Conservation (phyloP, 129 eudicot genomes). For the Chrysanthemum seticuspe region DNA sequence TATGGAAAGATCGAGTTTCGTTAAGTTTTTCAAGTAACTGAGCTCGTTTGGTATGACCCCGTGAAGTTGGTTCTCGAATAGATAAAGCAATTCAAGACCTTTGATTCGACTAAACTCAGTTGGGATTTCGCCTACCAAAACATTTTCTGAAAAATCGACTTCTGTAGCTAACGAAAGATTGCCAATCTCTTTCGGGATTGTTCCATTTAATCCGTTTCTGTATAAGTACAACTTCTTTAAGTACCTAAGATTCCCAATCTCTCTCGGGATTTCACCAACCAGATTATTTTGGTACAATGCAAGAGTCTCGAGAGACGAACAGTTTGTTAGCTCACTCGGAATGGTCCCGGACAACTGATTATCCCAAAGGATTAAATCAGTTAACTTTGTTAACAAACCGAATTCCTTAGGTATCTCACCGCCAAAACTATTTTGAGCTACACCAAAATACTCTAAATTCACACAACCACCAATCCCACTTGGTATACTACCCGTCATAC, state of each 20-base stretch:
- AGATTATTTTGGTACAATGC: conserved; percentile 86
- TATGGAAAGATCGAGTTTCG: conserved; percentile 80
- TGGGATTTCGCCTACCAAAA: conserved; percentile 74
- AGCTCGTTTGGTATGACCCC: conserved; percentile 77
- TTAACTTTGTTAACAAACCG: conserved; percentile 61
- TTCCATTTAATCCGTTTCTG: conserved; percentile 77
- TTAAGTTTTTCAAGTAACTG: conserved; percentile 53
- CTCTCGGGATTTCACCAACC: conserved; percentile 75
- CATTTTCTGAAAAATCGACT: conserved; percentile 89
- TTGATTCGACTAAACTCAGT: conserved; percentile 54
- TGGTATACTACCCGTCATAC: conserved; percentile 73
- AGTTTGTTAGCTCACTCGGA: conserved; percentile 77
- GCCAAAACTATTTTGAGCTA: conserved; percentile 70
- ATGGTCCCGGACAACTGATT: conserved; percentile 70
- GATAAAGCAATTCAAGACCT: conserved; percentile 56
- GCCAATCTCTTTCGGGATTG: conserved; percentile 81
- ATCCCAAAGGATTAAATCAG: conserved; percentile 72
- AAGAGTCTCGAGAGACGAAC: conserved; percentile 65
- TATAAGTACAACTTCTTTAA: conserved; percentile 60
- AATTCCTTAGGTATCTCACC: conserved; percentile 80
- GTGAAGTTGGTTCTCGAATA: conserved; percentile 79
- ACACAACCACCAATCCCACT: conserved; percentile 60
- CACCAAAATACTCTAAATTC: conserved; percentile 60
- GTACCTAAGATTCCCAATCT: conserved; percentile 56
- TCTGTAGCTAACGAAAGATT: conserved; percentile 74